Percentiles rank a stretch among this genome's conserved stretches.
Evolutionary conservation across 148 eudicot genomes (phyloP).

Genomic region (Amaranthus palmeri): DNA sequence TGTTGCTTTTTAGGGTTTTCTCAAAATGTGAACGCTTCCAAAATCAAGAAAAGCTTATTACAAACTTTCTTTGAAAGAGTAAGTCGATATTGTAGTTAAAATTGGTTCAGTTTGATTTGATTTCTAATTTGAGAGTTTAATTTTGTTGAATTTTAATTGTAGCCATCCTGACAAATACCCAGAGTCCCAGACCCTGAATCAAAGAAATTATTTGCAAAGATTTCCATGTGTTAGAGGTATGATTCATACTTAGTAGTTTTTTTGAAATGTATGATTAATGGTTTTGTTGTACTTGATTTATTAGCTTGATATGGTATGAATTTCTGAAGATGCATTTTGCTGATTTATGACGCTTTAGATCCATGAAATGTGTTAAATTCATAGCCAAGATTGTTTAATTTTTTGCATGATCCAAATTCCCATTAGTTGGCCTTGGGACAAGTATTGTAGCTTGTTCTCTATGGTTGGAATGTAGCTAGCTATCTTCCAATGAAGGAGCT

Average conservation of each 20-base stretch:
- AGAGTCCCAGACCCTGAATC: conserved; percentile 94
- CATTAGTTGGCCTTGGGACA: no score
- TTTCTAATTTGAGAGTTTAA: not conserved
- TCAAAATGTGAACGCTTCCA: conserved; percentile 74
- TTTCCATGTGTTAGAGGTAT: conserved; percentile 92
- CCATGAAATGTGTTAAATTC: no score
- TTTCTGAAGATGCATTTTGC: not conserved
- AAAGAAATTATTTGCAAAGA: conserved; percentile 63
- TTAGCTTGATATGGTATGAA: not conserved
- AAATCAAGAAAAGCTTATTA: conserved; percentile 87
- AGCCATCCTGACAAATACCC: conserved; percentile 92
- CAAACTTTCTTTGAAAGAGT: conserved; percentile 82
- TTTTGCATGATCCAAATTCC: no score
- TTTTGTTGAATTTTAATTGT: not conserved
- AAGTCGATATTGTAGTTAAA: conserved; percentile 21
- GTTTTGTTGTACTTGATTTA: not conserved
- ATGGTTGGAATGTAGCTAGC: no score
- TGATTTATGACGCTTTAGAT: no score
- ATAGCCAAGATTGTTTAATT: no score
- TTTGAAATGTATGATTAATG: not conserved
- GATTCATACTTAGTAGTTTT: not conserved
- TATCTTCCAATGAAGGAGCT: no score
- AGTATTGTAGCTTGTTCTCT: no score
- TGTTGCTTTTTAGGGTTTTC: conserved; percentile 46
- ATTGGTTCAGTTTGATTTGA: conserved; percentile 6